Conservation (phyloP, 108 stramenopile species). For the Skeletonema potamos region DNA sequence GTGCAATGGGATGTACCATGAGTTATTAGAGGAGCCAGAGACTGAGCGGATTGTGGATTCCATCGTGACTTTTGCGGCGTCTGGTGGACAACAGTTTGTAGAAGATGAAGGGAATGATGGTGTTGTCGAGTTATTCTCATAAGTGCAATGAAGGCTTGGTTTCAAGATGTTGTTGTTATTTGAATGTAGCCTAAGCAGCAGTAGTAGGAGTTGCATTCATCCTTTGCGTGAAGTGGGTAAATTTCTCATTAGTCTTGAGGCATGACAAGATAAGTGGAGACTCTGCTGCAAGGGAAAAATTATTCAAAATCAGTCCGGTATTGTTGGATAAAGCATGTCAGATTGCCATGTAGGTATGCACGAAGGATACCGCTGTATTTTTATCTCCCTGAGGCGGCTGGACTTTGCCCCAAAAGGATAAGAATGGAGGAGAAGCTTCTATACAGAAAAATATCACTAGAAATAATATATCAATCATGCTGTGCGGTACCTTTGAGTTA, state of each 20-base stretch:
- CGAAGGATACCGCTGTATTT: too few relatives aligned
- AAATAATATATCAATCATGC: not conserved
- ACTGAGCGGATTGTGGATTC: constrained; percentile 12
- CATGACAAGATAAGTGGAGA: too few relatives aligned
- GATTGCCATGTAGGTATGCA: too few relatives aligned
- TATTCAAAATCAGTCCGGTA: too few relatives aligned
- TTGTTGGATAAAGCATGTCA: too few relatives aligned
- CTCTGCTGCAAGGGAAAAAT: too few relatives aligned
- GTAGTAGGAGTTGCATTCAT: too few relatives aligned
- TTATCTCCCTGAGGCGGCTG: too few relatives aligned
- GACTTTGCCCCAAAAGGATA: too few relatives aligned
- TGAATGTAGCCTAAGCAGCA: too few relatives aligned
- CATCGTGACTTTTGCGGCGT: constrained; percentile 19
- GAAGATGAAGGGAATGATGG: constrained; percentile 31
- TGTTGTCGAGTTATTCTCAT: not conserved
- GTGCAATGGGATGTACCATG: constrained; percentile 28
- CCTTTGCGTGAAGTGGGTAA: too few relatives aligned
- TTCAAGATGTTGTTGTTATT: not conserved
- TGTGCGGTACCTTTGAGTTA: not conserved
- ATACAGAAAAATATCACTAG: not conserved
- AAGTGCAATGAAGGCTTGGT: not conserved
- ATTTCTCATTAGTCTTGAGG: too few relatives aligned
- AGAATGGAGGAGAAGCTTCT: not conserved
- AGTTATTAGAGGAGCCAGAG: constrained; percentile 42
- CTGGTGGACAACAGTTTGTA: constrained; percentile 27